phyloP scores from a whole-genome alignment of 768 basidiomycete genomes.

The Lactifluus piperatus region DNA sequence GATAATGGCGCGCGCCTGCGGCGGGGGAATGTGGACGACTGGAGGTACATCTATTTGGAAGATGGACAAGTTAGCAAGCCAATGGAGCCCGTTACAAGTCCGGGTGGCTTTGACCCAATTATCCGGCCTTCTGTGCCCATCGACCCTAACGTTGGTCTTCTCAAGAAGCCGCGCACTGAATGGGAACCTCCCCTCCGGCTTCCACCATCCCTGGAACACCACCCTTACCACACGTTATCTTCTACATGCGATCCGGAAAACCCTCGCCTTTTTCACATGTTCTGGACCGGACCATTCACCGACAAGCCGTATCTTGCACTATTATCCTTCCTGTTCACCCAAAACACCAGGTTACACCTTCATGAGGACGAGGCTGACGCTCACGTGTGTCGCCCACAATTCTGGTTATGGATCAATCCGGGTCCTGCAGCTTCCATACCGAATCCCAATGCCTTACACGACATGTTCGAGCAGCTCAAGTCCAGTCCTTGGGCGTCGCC shows the following conservation, averaged over 20 bases:
- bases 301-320: slow-evolving; percentile 97
- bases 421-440: slow-evolving; percentile 90
- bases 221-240: slow-evolving; percentile 47
- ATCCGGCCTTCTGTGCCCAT: slow-evolving; percentile 22
- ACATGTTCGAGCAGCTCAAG: slow-evolving; percentile 80
- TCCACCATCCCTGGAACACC: slow-evolving; percentile 44
- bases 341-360: slow-evolving; percentile 80
- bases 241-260: slow-evolving; percentile 75
- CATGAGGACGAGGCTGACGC: slow-evolving; percentile 40
- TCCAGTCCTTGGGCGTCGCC: slow-evolving; percentile 91
- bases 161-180: slow-evolving; percentile 49
- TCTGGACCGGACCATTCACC: slow-evolving; percentile 97
- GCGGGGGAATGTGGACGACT: slow-evolving; percentile 68
- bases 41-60: slow-evolving; percentile 86
- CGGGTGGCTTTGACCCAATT: slow-evolving; percentile 23
- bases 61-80: slow-evolving; percentile 34
- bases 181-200: slow-evolving; percentile 51
- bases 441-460: slow-evolving; percentile 66
- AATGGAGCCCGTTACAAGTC: slow-evolving; percentile 28
- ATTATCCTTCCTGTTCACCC: slow-evolving; percentile 91
- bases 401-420: slow-evolving; percentile 99
- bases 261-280: slow-evolving; percentile 94
- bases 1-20: slow-evolving; percentile 73
- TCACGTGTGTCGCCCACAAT: slow-evolving; percentile 73
- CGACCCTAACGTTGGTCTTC: slow-evolving; percentile 47